Percentiles rank a stretch among this genome's conserved stretches.
These are phyloP conservation scores for Kregervanrija delftensis DNA, from an alignment of 805 yeast species.

Conservation along the genomic window DNA sequence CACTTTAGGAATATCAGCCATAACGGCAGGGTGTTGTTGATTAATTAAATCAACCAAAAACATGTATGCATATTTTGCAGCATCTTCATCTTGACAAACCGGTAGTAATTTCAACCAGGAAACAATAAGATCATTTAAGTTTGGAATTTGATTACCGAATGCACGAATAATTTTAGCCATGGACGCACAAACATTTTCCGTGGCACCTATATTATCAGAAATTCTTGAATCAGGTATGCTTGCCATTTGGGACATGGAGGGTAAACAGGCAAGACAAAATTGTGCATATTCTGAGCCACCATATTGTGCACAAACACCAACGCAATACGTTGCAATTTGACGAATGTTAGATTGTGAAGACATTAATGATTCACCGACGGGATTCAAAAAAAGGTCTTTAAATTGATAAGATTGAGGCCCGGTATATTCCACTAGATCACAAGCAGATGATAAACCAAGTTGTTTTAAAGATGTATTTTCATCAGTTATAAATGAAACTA, in stretches of 20 bases:
- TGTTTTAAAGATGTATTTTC: conserved; percentile 61
- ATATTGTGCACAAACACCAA: conserved; percentile 80
- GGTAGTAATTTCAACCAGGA: conserved; percentile 85
- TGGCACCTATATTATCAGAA: conserved; percentile 80
- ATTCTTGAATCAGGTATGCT: conserved; percentile 74
- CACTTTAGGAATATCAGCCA: conserved; percentile 46
- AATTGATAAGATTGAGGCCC: conserved; percentile 63
- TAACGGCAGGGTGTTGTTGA: conserved; percentile 52
- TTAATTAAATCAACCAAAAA: conserved; percentile 70
- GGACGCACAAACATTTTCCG: conserved; percentile 78
- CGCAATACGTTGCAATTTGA: conserved; percentile 78
- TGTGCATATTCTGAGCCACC: conserved; percentile 63
- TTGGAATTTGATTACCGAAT: conserved; percentile 51
- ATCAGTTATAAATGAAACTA: conserved; percentile 56
- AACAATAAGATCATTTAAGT: conserved; percentile 52
- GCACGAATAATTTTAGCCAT: conserved; percentile 76
- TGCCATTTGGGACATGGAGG: conserved; percentile 65
- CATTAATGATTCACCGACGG: conserved; percentile 59
- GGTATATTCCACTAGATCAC: conserved; percentile 74
- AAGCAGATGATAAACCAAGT: conserved; percentile 73
- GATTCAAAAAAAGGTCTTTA: conserved; percentile 56
- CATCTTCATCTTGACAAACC: conserved; percentile 74
- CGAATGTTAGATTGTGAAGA: conserved; percentile 67
- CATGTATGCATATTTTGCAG: conserved; percentile 77
- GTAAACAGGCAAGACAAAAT: conserved; percentile 62